Base-by-base conservation (phyloP, 345 rosid genomes). In the Noccaea caerulescens region DNA sequence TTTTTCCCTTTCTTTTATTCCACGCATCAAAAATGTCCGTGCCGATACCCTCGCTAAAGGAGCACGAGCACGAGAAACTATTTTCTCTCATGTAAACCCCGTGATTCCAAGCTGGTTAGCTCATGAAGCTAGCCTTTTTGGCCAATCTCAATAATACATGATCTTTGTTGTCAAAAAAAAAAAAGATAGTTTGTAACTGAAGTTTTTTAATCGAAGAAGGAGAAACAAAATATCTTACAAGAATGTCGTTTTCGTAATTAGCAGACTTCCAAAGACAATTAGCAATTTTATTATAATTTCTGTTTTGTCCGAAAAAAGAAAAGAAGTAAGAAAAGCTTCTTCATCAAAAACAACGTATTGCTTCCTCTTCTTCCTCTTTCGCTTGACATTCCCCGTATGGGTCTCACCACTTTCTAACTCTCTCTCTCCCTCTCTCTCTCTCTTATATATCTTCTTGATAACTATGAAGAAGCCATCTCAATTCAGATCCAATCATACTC, bases 241-340 rank as follows among this genome's bases (percentile, higher is more conserved):
- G 69, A 68, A 68, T 75, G 79, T 68, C 78, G 73, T 60, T 75
- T 52, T 75, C 69, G 73, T 75, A 68, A 75, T 60, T 53, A 75
- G 50, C 53, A 53, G 63, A 75, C 69, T 68, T 52, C 14, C 45
- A 57, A 57, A 36, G 7, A 33, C 30, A 27, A 27, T 2, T 27
- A 34, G 32, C 14, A 55, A 55, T 36, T 8, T 8, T 37, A 13
- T 1, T 34, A 13, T 34, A 33, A 2, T 3, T 39, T 39, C 2
- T 36, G 8, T 58, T 56, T 56, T 72, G 66, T 41, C 47, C 46
- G 7, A 4, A 67, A 67, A 72, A 64, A 30, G 9, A 44, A 58
- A 56, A 47, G 23, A 65, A 72, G 49, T 44, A 72, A 46, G 7
- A 47, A 67, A 68, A 32, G 37, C 59, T 69, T 61, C 69, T 27